Evolutionary conservation across 2,329 filamentous ascomycete genomes (phyloP).

Genomic region (Helminthosporium solani): DNA sequence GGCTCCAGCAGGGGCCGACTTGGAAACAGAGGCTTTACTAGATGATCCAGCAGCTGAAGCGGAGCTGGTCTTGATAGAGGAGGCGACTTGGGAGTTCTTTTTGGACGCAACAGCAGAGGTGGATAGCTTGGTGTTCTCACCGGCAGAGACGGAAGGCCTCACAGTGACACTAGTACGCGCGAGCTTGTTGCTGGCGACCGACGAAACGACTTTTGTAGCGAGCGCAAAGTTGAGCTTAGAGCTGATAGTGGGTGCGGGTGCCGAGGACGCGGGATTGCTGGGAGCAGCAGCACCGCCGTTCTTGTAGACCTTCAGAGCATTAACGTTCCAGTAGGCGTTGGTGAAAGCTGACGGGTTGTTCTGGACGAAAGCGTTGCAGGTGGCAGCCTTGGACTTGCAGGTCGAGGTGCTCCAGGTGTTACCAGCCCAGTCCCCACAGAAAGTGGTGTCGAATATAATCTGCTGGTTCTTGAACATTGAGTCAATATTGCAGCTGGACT

Average conservation of each 20-base stretch:
- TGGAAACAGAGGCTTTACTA: too few species aligned
- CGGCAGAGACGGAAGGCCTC: too few species aligned
- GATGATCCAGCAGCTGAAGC: too few species aligned
- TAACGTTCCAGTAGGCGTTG: slow-evolving; percentile 74
- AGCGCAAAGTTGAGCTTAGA: too few species aligned
- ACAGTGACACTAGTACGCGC: too few species aligned
- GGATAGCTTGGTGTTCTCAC: background rate
- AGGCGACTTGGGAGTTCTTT: too few species aligned
- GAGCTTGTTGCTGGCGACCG: background rate
- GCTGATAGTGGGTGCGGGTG: too few species aligned
- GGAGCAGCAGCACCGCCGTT: slow-evolving; percentile 18
- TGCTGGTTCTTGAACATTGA: slow-evolving; percentile 69
- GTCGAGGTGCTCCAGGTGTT: slow-evolving; percentile 62
- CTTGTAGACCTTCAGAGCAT: slow-evolving; percentile 44
- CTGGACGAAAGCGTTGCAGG: slow-evolving; percentile 72
- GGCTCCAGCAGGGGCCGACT: too few species aligned
- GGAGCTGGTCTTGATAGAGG: too few species aligned
- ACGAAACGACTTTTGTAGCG: background rate
- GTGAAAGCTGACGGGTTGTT: slow-evolving; percentile 69
- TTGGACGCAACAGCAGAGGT: background rate
- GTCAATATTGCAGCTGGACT: slow-evolving; percentile 68
- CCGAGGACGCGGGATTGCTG: background rate
- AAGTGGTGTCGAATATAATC: slow-evolving; percentile 78
- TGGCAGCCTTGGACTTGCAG: slow-evolving; percentile 61
- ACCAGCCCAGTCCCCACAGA: slow-evolving; percentile 88